A percentile compares a stretch with the other conserved stretches of the same genome.
phyloP scores from a whole-genome alignment of 768 basidiomycete genomes.

The Naganishia antarctica region DNA sequence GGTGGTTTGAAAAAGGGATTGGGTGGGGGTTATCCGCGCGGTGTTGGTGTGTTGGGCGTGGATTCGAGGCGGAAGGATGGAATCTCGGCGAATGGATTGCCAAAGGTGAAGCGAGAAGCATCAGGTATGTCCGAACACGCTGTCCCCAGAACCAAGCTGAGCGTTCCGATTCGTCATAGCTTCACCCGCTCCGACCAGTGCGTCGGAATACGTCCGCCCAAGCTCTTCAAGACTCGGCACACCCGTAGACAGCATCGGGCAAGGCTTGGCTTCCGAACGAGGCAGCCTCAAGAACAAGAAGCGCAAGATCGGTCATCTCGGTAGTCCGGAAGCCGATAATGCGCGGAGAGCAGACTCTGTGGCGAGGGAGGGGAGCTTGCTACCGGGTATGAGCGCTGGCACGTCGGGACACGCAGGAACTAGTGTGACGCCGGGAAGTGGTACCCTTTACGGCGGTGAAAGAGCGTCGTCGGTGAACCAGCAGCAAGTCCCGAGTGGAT shows the following conservation, averaged over 20 bases:
- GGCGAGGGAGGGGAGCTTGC: neutral
- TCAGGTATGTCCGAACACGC: conserved; percentile 15
- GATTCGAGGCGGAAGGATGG: conserved; percentile 5
- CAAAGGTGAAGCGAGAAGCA: conserved; percentile 22
- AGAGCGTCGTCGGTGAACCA: neutral
- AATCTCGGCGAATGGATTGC: conserved; percentile 7
- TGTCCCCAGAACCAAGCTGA: neutral
- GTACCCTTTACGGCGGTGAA: neutral
- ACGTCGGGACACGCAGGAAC: neutral
- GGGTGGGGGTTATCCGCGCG: neutral
- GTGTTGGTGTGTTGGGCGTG: neutral
- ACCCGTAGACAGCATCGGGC: neutral
- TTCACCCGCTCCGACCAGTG: conserved; percentile 20
- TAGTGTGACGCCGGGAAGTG: no score
- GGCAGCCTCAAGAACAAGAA: conserved; percentile 24
- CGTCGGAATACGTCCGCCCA: neutral
- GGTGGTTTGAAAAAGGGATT: neutral
- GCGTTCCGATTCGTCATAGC: neutral
- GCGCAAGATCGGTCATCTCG: conserved; percentile 22
- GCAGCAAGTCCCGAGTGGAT: neutral
- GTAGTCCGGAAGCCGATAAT: conserved; percentile 4
- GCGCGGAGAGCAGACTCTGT: neutral
- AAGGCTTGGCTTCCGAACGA: neutral
- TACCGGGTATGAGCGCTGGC: no score
- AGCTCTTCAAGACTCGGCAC: conserved; percentile 3